phyloP scores from a whole-genome alignment of 768 basidiomycete species.

The Calocybe cyanea region DNA sequence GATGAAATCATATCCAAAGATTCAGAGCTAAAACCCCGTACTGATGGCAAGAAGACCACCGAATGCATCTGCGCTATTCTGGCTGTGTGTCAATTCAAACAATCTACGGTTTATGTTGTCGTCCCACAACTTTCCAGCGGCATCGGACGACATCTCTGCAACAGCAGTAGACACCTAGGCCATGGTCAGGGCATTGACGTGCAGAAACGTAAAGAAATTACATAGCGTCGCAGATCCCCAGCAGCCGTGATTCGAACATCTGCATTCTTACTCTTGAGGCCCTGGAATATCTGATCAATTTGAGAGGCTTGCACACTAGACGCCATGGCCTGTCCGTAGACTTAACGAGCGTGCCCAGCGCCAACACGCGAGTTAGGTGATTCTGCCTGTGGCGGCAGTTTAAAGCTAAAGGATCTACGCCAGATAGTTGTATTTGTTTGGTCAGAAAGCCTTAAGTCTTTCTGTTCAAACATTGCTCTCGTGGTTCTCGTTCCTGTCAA shows the following conservation, averaged over 20 bases:
- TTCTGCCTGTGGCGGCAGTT: not conserved
- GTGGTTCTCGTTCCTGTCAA: not conserved
- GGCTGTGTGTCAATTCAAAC: conserved; percentile 82
- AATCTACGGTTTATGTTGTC: conserved; percentile 76
- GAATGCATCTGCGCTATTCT: conserved; percentile 72
- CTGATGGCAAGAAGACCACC: conserved; percentile 89
- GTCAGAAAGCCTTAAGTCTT: conserved; percentile 2
- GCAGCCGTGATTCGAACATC: conserved; percentile 70
- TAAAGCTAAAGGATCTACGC: not conserved
- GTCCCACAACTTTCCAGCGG: conserved; percentile 80
- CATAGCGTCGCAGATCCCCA: conserved; percentile 70
- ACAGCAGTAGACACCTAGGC: conserved; percentile 66
- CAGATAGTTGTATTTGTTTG: not conserved
- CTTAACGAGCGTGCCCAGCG: not conserved
- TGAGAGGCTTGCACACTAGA: conserved; percentile 54
- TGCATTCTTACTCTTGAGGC: conserved; percentile 57
- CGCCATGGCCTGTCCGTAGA: conserved; percentile 45
- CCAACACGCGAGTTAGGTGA: not conserved
- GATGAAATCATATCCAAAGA: conserved; percentile 7
- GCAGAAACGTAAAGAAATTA: conserved; percentile 29
- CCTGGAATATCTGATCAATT: conserved; percentile 64
- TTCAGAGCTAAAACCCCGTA: conserved; percentile 27
- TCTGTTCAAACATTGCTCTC: too few species aligned
- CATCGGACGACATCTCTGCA: conserved; percentile 79
- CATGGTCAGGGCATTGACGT: conserved; percentile 4